Evolutionary conservation across 106 monocot species (phyloP), one percentile per base, ranked within the genome.

Genomic region (Cymbidium sinense): DNA sequence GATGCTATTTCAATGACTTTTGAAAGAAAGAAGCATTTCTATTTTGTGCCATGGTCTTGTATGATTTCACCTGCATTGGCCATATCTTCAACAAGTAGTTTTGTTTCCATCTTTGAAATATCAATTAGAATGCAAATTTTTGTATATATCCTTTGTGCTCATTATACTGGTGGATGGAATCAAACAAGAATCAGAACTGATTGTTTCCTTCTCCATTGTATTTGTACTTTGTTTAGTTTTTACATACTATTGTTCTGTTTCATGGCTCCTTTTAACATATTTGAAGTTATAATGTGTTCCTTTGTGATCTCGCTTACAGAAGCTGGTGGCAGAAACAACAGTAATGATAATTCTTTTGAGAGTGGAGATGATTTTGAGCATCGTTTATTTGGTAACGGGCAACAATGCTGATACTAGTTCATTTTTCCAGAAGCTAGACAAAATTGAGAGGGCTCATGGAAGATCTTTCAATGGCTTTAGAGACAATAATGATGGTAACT

Each of bases 391-490:
- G 82, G 84, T 31, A 52, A 43, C 36, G 10, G 73, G 75, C 41
- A 72, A 65, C 29, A 64, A 76, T 77, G 35, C 64, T 30, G 75
- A 58, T 39, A 41, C 31, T 19, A 55, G 71, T 41, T 67, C 84
- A 1, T 86, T 89, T 62, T 89, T 61, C 34, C 58, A 75, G 34
- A 89, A 82, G 69, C 84, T 89, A 50, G 89, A 89, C 70, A 79
- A 76, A 64, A 20, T 78, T 58, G 84, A 84, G 36, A 84, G 36
- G 52, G 74, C 79, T 65, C 65, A 73, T 55, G 78, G 79, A 21
- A 82, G 80, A 72, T 77, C 52, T 13, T 41, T 44, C 25, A 37
- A 7, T 50, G 70, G 74, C 23, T 82, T 64, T 21, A 33, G 19
- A 62, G 73, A 51, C 27, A 62, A 34, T 20, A 65, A 73, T 19